Evolutionary conservation across 1,139 yeast genomes (phyloP), one percentile per base, ranked within the genome.

Genomic region (Nakaseomyces delphensis): DNA sequence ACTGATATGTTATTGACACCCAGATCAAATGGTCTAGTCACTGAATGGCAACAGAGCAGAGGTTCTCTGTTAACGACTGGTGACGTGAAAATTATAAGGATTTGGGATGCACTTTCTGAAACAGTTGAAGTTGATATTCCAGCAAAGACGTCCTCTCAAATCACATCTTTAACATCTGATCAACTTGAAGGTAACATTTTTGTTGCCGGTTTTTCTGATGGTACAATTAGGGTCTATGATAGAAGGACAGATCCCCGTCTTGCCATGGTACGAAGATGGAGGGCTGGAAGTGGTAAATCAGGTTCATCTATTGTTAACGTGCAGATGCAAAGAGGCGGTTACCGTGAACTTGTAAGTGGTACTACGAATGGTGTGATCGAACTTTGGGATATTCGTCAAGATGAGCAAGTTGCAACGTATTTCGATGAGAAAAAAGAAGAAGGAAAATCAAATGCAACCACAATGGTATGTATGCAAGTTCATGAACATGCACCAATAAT

Each of bases 91-190:
- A 79, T 87, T 24, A 86, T 91, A 42, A 70, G 95, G 47, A 72
- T 89, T 1, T 91, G 98, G 98, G 98, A 91, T 65, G 97, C 97
- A 0, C 94, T 95, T 14, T 71, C 96, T 36, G 99, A 91, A 59
- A 69, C 83, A 43, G 83, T 96, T 59, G 70, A 84, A 42, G 77
- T 77, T 23, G 96, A 89, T 57, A 82, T 91, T 41, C 96, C 97
- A 0, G 94, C 95, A 0, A 71, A 96, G 45, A 84, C 96, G 0
- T 79, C 95, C 0, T 79, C 93, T n/a, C 79, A 93, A 10, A 83
- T 91, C 43, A 83, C 96, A 0, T 74, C 95, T 0, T 69, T 91
- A 44, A 87, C 97, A 0, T 86, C 96, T 0, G 99, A 91, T 57
- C 97, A 91, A 60, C 91, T 91, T 9, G 86, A 95, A 0, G 97